Evolutionary conservation across 345 rosid species (phyloP).

Genomic region (Salix brachista): DNA sequence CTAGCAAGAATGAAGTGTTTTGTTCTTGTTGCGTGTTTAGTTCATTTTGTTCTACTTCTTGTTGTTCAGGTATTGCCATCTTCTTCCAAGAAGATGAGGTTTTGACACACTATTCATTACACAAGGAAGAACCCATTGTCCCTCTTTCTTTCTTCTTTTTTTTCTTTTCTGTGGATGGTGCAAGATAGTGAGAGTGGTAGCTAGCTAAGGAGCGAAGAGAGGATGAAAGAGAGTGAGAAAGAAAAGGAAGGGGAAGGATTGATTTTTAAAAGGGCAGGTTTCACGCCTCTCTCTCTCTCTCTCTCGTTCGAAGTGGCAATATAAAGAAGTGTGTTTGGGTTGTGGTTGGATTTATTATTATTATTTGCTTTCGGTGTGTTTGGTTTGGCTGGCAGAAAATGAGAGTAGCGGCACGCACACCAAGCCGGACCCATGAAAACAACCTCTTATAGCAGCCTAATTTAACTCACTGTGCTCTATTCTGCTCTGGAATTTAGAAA

Average conservation of each 20-base stretch:
- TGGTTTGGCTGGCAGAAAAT: conserved; percentile 36
- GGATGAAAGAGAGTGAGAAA: conserved; percentile 14
- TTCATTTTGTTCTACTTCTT: background rate
- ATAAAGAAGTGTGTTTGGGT: background rate
- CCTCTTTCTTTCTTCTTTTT: background rate
- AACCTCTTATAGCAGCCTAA: conserved; percentile 17
- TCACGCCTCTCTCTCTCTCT: conserved; percentile 45
- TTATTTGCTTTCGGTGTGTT: conserved; percentile 43
- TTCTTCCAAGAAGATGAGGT: conserved; percentile 33
- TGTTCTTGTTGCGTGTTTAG: background rate
- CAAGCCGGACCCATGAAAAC: conserved; percentile 48
- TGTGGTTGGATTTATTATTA: conserved; percentile 8
- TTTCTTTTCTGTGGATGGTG: conserved; percentile 12
- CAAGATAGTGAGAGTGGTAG: conserved; percentile 5
- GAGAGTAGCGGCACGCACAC: conserved; percentile 34
- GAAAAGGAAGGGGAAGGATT: conserved; percentile 24
- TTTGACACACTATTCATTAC: conserved; percentile 20
- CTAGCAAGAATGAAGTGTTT: conserved; percentile 12
- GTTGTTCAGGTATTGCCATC: conserved; percentile 4
- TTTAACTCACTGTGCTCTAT: conserved; percentile 13
- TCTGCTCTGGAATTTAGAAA: background rate
- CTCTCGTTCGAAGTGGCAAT: background rate
- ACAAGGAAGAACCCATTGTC: conserved; percentile 12
- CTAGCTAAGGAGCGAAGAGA: conserved; percentile 15
- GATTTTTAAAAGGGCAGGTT: conserved; percentile 45